phyloP scores from a whole-genome alignment of 1,284 basidiomycete species.

The Fomitopsis pinicola region DNA sequence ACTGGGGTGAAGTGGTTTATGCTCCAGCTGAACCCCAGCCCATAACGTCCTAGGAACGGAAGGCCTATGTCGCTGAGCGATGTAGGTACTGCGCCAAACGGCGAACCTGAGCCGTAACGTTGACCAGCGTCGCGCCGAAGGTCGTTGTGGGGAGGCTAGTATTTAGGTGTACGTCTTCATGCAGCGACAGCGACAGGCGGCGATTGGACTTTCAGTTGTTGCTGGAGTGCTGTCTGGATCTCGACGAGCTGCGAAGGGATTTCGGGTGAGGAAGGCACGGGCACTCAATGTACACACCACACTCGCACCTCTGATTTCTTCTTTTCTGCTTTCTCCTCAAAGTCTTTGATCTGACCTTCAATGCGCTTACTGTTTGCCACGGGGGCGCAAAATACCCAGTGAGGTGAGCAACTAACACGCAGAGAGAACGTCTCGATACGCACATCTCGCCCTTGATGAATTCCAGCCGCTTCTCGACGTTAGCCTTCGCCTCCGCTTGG shows the following conservation, averaged over 20 bases:
- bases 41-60: no score
- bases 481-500: constrained; percentile 80
- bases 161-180: neutral
- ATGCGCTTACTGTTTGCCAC: constrained; percentile 62
- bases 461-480: constrained; percentile 89
- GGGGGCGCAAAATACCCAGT: neutral
- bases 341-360: constrained; percentile 75
- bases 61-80: no score
- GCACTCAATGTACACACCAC: neutral
- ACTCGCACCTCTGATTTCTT: constrained; percentile 74
- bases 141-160: no score
- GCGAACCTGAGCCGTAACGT: no score
- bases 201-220: constrained; percentile 37
- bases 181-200: constrained; percentile 9
- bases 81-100: no score
- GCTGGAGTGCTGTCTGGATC: constrained; percentile 54
- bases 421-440: constrained; percentile 25
- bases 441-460: constrained; percentile 92
- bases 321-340: constrained; percentile 68
- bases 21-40: no score
- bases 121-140: no score
- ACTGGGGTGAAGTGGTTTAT: no score
- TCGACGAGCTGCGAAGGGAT: constrained; percentile 49
- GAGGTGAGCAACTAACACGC: neutral
- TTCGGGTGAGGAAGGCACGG: neutral